Percentiles rank a stretch among this genome's conserved stretches.
Conservation (phyloP, 305 asterid genomes). For the Solanum chacoense region DNA sequence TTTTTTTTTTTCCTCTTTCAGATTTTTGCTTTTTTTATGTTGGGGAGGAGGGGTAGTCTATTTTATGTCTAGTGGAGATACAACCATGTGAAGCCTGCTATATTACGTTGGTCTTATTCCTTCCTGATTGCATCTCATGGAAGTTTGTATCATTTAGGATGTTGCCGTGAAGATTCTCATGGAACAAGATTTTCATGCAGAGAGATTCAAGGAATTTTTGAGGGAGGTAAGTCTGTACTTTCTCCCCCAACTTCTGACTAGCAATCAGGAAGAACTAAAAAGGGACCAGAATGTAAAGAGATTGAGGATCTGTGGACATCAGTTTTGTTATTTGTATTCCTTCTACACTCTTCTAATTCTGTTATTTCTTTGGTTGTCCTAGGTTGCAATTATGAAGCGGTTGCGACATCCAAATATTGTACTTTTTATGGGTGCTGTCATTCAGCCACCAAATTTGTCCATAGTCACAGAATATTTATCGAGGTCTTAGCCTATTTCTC, state of each 20-base stretch:
- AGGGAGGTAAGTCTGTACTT: slow-evolving; percentile 50
- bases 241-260: not conserved
- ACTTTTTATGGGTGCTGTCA: slow-evolving; percentile 99
- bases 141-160: slow-evolving; percentile 41
- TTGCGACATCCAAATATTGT: slow-evolving; percentile 98
- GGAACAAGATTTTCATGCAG: slow-evolving; percentile 88
- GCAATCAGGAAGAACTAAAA: not conserved
- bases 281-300: not conserved
- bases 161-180: slow-evolving; percentile 98
- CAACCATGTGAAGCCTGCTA: not conserved
- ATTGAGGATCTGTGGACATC: not conserved
- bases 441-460: slow-evolving; percentile 85
- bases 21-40: not conserved
- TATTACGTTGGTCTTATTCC: not conserved
- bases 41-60: not conserved
- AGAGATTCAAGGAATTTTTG: slow-evolving; percentile 63
- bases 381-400: slow-evolving; percentile 96
- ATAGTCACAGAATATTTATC: slow-evolving; percentile 93
- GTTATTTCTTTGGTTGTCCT: slow-evolving; percentile 12
- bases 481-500: slow-evolving; percentile 33
- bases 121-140: not conserved
- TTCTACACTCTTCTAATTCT: not conserved
- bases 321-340: not conserved
- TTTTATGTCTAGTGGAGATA: not conserved
- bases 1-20: not conserved